phyloP scores from a whole-genome alignment of 2,329 filamentous ascomycete genomes.

The Sphaerulina vaccinii region DNA sequence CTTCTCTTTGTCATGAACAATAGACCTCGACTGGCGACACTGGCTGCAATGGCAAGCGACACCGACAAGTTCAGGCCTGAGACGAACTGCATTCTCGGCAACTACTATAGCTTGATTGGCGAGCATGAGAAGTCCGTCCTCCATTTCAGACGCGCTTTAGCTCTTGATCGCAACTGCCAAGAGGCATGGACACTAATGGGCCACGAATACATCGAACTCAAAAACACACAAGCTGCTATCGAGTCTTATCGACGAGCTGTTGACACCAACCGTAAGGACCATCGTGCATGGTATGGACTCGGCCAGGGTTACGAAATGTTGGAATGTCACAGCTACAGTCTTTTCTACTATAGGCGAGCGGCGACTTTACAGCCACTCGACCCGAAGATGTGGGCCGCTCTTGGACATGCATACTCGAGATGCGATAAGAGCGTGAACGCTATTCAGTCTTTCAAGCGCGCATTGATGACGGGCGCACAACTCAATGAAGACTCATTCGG shows the following conservation, averaged over 20 bases:
- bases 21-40: slow-evolving; percentile 83
- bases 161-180: slow-evolving; percentile 83
- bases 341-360: slow-evolving; percentile 97
- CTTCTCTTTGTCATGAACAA: slow-evolving; percentile 91
- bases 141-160: slow-evolving; percentile 91
- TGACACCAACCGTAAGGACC: slow-evolving; percentile 93
- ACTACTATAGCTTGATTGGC: slow-evolving; percentile 92
- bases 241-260: slow-evolving; percentile 95
- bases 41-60: slow-evolving; percentile 85
- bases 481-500: slow-evolving; percentile 63
- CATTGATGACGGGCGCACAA: slow-evolving; percentile 81
- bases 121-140: slow-evolving; percentile 97
- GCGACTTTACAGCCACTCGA: slow-evolving; percentile 92
- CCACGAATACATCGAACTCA: slow-evolving; percentile 97
- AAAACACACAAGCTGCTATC: slow-evolving; percentile 96
- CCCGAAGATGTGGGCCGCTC: slow-evolving; percentile 98
- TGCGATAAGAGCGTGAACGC: slow-evolving; percentile 85
- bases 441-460: slow-evolving; percentile 92
- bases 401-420: slow-evolving; percentile 86
- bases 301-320: slow-evolving; percentile 97
- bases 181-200: slow-evolving; percentile 99
- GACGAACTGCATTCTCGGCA: slow-evolving; percentile 93
- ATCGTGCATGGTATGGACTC: slow-evolving; percentile 95
- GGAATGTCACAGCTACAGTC: slow-evolving; percentile 94
- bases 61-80: slow-evolving; percentile 96